Evolutionary conservation across 1,139 yeast genomes (phyloP).

Genomic region (Kodamaea plutei): DNA sequence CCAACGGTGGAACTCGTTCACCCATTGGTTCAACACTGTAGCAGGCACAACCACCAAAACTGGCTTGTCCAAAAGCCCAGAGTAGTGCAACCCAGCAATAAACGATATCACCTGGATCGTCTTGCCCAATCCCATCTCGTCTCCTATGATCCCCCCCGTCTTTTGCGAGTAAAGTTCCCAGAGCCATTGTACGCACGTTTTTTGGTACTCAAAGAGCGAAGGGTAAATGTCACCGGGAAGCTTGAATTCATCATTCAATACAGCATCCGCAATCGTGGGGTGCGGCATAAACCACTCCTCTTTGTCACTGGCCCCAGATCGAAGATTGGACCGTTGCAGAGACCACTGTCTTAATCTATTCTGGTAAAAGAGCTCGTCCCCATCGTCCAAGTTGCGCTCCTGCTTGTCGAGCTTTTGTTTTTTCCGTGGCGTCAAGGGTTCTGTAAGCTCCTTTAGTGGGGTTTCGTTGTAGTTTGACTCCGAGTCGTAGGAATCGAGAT

Average conservation of each 20-base stretch:
- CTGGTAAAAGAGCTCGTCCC: conserved; percentile 63
- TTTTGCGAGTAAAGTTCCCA: conserved; percentile 83
- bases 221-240: conserved; percentile 92
- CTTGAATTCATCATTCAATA: conserved; percentile 60
- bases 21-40: conserved; percentile 95
- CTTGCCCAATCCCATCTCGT: conserved; percentile 97
- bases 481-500: not conserved
- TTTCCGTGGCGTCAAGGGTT: too few species aligned
- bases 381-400: conserved; percentile 21
- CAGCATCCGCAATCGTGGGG: conserved; percentile 73
- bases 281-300: conserved; percentile 74
- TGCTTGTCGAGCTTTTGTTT: not conserved
- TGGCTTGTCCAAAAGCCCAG: conserved; percentile 71
- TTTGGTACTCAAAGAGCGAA: conserved; percentile 84
- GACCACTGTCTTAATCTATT: conserved; percentile 60
- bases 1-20: conserved; percentile 92
- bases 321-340: conserved; percentile 35
- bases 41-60: conserved; percentile 92
- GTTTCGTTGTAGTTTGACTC: too few species aligned
- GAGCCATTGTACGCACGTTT: conserved; percentile 80
- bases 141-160: conserved; percentile 94
- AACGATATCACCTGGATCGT: conserved; percentile 90
- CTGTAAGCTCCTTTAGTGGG: too few species aligned
- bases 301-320: conserved; percentile 14
- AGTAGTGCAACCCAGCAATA: conserved; percentile 84